Evolutionary conservation across 2,329 filamentous ascomycete species (phyloP).

Genomic region (Phialophora chinensis): DNA sequence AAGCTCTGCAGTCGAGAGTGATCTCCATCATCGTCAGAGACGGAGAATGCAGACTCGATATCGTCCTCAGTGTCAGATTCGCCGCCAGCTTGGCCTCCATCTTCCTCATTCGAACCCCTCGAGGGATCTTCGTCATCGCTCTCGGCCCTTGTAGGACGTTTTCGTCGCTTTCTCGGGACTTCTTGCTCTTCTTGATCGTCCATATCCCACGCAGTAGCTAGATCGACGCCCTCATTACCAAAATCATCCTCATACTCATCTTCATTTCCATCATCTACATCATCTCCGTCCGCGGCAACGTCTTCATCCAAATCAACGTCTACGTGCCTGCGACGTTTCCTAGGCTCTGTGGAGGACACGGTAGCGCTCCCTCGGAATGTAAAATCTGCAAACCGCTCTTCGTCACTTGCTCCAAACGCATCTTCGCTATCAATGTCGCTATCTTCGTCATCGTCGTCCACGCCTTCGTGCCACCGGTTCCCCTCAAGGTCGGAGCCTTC

Average conservation of each 20-base stretch:
- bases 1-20: conserved; percentile 70
- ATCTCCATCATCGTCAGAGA: conserved; percentile 58
- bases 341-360: conserved; percentile 38
- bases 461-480: conserved; percentile 81
- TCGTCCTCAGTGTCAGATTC: conserved; percentile 54
- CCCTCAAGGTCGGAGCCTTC: conserved; percentile 82
- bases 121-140: conserved; percentile 42
- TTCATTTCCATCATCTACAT: conserved; percentile 20
- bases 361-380: conserved; percentile 64
- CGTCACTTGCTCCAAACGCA: conserved; percentile 86
- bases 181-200: conserved; percentile 58
- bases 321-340: conserved; percentile 23
- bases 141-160: conserved; percentile 44
- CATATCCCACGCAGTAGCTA: conserved; percentile 67
- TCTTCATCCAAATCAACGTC: conserved; percentile 55
- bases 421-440: conserved; percentile 76
- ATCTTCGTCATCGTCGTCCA: conserved; percentile 70
- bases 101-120: conserved; percentile 54
- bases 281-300: conserved; percentile 49
- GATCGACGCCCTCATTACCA: conserved; percentile 67
- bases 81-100: background rate
- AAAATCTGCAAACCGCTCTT: conserved; percentile 81
- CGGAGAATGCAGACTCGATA: conserved; percentile 58
- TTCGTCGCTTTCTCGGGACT: conserved; percentile 42
- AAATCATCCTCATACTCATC: conserved; percentile 55